phyloP scores from a whole-genome alignment of 805 yeast species.

The Ascoidea tarda region DNA sequence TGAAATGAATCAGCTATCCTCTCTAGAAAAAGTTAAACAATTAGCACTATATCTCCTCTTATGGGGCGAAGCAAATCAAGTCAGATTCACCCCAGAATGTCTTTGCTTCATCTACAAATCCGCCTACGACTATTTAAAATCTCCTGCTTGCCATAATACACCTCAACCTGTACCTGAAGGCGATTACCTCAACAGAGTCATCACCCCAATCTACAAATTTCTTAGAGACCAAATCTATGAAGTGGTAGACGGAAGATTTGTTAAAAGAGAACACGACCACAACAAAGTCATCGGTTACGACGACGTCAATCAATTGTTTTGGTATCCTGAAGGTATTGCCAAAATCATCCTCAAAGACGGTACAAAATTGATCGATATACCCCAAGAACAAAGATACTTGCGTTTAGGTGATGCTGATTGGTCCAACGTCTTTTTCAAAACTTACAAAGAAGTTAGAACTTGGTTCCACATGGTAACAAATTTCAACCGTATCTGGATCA shows the following conservation, averaged over 20 bases:
- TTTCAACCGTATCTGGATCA: constrained; percentile 96
- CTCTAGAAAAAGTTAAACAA: constrained; percentile 73
- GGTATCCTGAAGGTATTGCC: constrained; percentile 98
- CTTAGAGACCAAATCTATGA: constrained; percentile 74
- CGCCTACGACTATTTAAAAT: constrained; percentile 30
- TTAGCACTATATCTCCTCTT: constrained; percentile 58
- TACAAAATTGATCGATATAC: constrained; percentile 76
- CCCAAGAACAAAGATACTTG: constrained; percentile 77
- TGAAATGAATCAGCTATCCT: constrained; percentile 54
- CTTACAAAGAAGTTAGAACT: constrained; percentile 89
- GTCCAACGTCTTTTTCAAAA: constrained; percentile 85
- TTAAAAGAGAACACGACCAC: constrained; percentile 78
- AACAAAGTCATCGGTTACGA: constrained; percentile 81
- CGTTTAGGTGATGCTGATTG: constrained; percentile 86
- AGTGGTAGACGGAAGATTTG: constrained; percentile 66
- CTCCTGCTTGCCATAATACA: constrained; percentile 4
- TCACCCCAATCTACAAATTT: constrained; percentile 80
- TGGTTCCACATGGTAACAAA: constrained; percentile 94
- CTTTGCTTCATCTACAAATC: constrained; percentile 42
- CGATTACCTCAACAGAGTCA: constrained; percentile 78
- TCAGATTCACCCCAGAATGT: constrained; percentile 54
- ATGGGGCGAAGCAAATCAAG: constrained; percentile 92
- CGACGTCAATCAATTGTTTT: constrained; percentile 95
- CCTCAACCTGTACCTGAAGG: constrained; percentile 72
- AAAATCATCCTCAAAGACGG: constrained; percentile 86